Base-by-base conservation (phyloP, 2,329 filamentous ascomycete species). In the Colletotrichum filicis region DNA sequence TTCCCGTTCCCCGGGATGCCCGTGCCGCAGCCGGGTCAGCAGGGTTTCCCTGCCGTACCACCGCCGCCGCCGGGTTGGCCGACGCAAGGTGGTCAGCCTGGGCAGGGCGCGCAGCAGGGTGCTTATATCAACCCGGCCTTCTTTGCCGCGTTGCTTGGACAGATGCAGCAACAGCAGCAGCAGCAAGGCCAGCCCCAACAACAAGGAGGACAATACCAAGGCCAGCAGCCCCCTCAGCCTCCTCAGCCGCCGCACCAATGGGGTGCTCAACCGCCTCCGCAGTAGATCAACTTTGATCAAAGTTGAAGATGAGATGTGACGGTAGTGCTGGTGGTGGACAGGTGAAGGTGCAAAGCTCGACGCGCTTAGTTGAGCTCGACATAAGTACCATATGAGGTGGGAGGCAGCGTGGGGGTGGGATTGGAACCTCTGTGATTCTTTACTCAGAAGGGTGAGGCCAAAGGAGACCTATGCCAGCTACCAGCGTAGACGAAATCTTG, bases 111-210 rank as follows among this genome's bases (percentile, higher is more conserved):
- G 79, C 80, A 58, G 83, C 80, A 58, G 83, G 60, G 86, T 74
- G 82, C 87, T 11, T 89, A 89, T 75, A 85, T 91, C 72, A 91
- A 91, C 75, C 90, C 90, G 4, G 85, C 87, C 1, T 88, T 92
- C 78, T 84, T 92, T 71, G 85, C 87, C 53, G 86, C 84, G 4
- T 74, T 87, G 46, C 84, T 87, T 80, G 82, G 79, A 52, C 85
- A 87, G 70, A 83, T 85, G 79, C 83, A 84, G 74, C 78, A 78
- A 60, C 79, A 82, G 58, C 78, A 78, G 58, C 37, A 37, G 35
- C 35, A 42, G 37, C 37, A 42, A 16, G 35, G 37, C 37, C 37
- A 42, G 16, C 37, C 14, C 1, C 66, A 19, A 42, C 73, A 71
- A 26, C 73, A 71, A 19, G 32, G 71, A 26, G 78, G 79, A 1